Evolutionary conservation across 345 rosid species (phyloP).

Genomic region (Capsella bursapastoris): DNA sequence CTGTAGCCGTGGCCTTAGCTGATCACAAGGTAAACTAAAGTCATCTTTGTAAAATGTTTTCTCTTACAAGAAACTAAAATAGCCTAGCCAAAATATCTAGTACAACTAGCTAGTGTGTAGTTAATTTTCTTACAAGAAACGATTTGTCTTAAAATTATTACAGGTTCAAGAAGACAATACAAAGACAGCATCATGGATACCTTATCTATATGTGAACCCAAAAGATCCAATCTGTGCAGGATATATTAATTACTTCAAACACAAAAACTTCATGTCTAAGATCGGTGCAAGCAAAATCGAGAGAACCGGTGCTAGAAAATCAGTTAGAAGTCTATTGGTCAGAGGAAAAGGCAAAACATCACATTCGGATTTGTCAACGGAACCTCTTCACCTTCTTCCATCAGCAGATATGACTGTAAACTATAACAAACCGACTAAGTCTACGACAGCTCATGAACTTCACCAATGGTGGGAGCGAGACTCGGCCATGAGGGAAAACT

Average conservation of each 20-base stretch:
- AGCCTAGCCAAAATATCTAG: too few relatives aligned
- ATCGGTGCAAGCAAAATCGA: slow-evolving; percentile 53
- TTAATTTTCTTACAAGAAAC: background rate
- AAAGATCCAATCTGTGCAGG: slow-evolving; percentile 61
- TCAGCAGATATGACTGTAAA: slow-evolving; percentile 57
- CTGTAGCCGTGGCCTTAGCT: background rate
- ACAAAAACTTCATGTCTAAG: slow-evolving; percentile 56
- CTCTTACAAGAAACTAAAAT: too few relatives aligned
- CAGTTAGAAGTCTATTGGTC: slow-evolving; percentile 49
- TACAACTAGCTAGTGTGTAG: too few relatives aligned
- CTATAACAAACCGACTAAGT: slow-evolving; percentile 20
- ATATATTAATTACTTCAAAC: slow-evolving; percentile 59
- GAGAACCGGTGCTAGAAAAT: slow-evolving; percentile 43
- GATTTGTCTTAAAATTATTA: background rate
- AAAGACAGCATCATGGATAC: slow-evolving; percentile 52
- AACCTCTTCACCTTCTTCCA: slow-evolving; percentile 59
- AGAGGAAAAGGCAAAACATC: background rate
- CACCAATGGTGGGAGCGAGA: slow-evolving; percentile 61
- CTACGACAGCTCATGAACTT: slow-evolving; percentile 54
- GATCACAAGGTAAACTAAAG: background rate
- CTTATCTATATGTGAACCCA: slow-evolving; percentile 57
- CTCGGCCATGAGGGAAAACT: background rate
- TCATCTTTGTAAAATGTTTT: background rate
- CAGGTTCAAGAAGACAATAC: slow-evolving; percentile 24
- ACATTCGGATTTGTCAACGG: background rate